Evolutionary conservation across 2,329 filamentous ascomycete genomes (phyloP).

Genomic region (Magnaporthiopsis incrustans): DNA sequence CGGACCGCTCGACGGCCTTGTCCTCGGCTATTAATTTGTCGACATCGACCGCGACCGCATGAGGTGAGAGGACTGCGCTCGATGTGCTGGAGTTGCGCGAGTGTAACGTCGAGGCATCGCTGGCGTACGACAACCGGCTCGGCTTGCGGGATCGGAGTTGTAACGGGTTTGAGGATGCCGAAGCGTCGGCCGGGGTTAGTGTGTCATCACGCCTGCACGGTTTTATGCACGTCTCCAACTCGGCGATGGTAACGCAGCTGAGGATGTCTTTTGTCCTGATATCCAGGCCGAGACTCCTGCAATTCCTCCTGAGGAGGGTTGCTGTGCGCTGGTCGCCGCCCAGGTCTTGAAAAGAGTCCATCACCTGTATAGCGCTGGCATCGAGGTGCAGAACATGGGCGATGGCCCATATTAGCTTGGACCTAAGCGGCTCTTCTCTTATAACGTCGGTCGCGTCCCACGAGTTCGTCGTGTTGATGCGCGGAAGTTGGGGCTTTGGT

Average conservation of each 20-base stretch:
- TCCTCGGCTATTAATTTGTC: slow-evolving; percentile 21
- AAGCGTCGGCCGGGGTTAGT: slow-evolving; percentile 11
- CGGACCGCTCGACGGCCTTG: slow-evolving; percentile 33
- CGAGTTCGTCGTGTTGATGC: slow-evolving; percentile 5
- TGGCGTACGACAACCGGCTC: slow-evolving; percentile 13
- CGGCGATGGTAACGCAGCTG: slow-evolving; percentile 33
- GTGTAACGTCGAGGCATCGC: slow-evolving; percentile 11
- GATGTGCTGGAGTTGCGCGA: slow-evolving; percentile 16
- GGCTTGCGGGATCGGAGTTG: slow-evolving; percentile 16
- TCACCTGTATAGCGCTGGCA: slow-evolving; percentile 22
- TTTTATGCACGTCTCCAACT: slow-evolving; percentile 33
- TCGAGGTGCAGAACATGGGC: slow-evolving; percentile 29
- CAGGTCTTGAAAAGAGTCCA: slow-evolving; percentile 36
- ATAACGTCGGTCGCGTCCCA: slow-evolving; percentile 1
- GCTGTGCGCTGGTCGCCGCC: slow-evolving; percentile 32
- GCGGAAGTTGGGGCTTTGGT: neutral
- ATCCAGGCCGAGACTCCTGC: slow-evolving; percentile 26
- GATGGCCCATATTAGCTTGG: slow-evolving; percentile 14
- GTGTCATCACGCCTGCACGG: slow-evolving; percentile 18
- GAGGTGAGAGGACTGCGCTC: slow-evolving; percentile 7
- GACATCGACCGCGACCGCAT: slow-evolving; percentile 11
- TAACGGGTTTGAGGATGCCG: slow-evolving; percentile 17
- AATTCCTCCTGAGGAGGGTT: slow-evolving; percentile 23
- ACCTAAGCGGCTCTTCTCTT: slow-evolving; percentile 1
- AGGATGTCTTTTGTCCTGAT: slow-evolving; percentile 32